Evolutionary conservation across 2,329 filamentous ascomycete genomes (phyloP).

Genomic region (Diaporthe caulivora): DNA sequence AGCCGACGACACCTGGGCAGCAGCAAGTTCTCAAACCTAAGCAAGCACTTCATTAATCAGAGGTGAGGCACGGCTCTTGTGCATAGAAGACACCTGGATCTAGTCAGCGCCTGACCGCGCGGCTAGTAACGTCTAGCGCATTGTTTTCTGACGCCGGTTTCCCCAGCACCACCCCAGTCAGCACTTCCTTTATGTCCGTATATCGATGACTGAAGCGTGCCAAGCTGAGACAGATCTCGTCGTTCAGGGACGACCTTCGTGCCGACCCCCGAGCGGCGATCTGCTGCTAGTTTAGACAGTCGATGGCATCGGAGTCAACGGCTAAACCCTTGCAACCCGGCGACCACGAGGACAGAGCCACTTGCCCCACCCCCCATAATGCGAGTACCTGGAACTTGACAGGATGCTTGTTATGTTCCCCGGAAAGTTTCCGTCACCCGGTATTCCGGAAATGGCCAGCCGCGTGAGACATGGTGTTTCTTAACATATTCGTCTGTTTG

Average conservation of each 20-base stretch:
- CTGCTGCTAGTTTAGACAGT: neutral
- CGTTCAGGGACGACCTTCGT: too few species aligned
- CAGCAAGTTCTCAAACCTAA: neutral
- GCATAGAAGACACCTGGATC: neutral
- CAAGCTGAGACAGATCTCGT: too few species aligned
- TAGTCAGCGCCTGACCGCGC: slow-evolving; percentile 7
- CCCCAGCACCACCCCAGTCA: neutral
- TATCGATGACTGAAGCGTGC: neutral
- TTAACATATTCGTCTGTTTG: too few species aligned
- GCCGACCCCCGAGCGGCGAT: slow-evolving; percentile 5
- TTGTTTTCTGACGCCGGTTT: neutral
- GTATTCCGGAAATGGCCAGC: too few species aligned
- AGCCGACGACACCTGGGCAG: neutral
- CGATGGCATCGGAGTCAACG: neutral
- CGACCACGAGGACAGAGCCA: neutral
- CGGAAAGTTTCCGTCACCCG: neutral
- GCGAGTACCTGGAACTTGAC: neutral
- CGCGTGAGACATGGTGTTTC: too few species aligned
- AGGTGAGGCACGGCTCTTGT: neutral
- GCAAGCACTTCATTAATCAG: neutral
- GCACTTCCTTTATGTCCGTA: neutral
- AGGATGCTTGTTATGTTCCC: neutral
- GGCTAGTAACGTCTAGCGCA: neutral
- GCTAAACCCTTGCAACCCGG: neutral
- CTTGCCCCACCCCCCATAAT: neutral